Conservation (phyloP, 495 filamentous ascomycete genomes). For the Parmelia sp. region DNA sequence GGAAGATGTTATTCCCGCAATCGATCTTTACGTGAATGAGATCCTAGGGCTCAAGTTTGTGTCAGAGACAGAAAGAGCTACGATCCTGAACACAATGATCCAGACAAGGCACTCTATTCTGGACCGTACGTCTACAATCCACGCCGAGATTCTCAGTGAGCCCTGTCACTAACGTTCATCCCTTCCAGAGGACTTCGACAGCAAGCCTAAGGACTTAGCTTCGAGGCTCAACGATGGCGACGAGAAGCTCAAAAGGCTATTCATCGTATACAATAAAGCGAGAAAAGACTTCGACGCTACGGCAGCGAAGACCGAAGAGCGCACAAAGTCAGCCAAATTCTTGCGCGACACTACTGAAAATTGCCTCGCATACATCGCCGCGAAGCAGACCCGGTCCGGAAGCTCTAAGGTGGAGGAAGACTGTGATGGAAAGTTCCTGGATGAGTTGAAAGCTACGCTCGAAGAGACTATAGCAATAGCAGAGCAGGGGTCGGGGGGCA, state of each 20-base stretch:
- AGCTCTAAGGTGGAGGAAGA: background rate
- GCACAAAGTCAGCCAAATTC: slow-evolving; percentile 37
- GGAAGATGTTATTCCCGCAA: slow-evolving; percentile 28
- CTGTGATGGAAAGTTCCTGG: slow-evolving; percentile 20
- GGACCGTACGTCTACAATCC: slow-evolving; percentile 22
- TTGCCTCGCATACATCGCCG: slow-evolving; percentile 33
- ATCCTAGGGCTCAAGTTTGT: slow-evolving; percentile 34
- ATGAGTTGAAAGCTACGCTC: slow-evolving; percentile 34
- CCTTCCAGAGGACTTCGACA: background rate
- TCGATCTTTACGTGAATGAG: slow-evolving; percentile 39
- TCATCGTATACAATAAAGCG: slow-evolving; percentile 35
- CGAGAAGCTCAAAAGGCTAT: slow-evolving; percentile 29
- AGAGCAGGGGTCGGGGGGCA: slow-evolving; percentile 37
- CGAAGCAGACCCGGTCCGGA: slow-evolving; percentile 19
- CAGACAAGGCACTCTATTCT: slow-evolving; percentile 21
- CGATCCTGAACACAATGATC: slow-evolving; percentile 21
- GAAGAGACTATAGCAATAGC: slow-evolving; percentile 32
- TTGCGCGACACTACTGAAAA: slow-evolving; percentile 48
- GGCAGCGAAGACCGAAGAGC: slow-evolving; percentile 21
- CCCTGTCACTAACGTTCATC: background rate
- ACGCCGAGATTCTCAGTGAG: background rate
- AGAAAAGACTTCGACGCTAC: slow-evolving; percentile 35
- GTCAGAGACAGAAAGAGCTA: slow-evolving; percentile 10
- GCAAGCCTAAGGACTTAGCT: background rate
- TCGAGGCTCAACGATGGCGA: slow-evolving; percentile 14